Conservation (phyloP, 257 asterid species). For the Solanum peruvianum region DNA sequence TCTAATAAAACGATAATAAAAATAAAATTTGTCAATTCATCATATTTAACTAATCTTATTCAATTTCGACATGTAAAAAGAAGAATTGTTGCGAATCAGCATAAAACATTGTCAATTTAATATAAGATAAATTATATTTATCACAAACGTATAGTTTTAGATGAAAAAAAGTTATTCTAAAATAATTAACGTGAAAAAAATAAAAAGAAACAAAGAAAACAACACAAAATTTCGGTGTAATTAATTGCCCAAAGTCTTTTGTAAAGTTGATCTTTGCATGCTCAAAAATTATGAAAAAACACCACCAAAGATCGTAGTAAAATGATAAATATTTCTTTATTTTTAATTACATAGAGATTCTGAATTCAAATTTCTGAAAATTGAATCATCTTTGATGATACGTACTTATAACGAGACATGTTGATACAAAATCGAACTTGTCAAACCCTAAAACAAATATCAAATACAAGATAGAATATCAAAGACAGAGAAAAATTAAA, state of each 20-base stretch:
- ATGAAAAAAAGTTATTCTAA: background rate
- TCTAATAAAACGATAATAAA: no score
- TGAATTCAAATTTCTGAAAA: no score
- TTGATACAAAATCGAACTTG: background rate
- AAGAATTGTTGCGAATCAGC: background rate
- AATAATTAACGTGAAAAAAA: background rate
- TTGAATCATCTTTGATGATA: background rate
- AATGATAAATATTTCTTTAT: background rate
- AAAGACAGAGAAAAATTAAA: background rate
- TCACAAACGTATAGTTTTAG: background rate
- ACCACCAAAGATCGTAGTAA: background rate
- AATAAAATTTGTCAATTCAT: no score
- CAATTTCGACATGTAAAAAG: no score
- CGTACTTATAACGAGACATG: background rate
- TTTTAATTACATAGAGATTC: background rate
- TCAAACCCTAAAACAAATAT: background rate
- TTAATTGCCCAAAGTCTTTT: background rate
- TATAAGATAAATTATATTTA: background rate
- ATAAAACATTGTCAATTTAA: background rate
- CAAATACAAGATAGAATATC: background rate
- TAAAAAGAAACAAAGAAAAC: no score
- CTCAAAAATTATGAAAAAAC: background rate
- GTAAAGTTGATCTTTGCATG: background rate
- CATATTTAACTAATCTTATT: no score
- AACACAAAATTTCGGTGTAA: background rate